Base-by-base conservation (phyloP, 805 yeast species). In the Vanderwaltozyma yarrowii region DNA sequence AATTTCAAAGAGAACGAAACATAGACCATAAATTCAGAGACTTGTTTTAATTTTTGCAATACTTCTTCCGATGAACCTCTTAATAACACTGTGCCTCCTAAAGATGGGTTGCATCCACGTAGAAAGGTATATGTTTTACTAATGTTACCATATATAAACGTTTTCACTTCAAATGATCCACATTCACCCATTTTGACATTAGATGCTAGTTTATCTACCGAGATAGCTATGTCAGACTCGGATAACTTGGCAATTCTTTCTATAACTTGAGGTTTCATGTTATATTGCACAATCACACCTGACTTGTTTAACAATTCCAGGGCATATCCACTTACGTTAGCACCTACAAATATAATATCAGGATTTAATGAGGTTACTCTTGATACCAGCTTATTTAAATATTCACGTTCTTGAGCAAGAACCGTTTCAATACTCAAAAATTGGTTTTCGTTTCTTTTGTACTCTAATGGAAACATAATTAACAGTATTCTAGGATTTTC, bases 401-500 rank as follows among this genome's bases (percentile, higher is more conserved):
- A 89, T 47, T 89, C 96, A 34, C 73, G 66, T 52, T 89, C 96
- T 54, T 92, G 97, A 0, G 89, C 82, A 35, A 85, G 66, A 1
- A 89, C 79, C 1, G 94, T 82, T 41, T 85, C 82, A 39, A 88
- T 64, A 52, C 94, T 82, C 58, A 86, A 76, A 41, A 86, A 80
- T 44, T 78, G 84, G 46, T 81, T 86, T 38, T 80, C 85, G 30
- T 75, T 77, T 43, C 80, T 76, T 41, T 78, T 67, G 47, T 86
- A 92, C 52, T 88, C 97, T 19, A 92, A 63, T 0, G 96, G 96
- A 51, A 92, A 92, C 68, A 87, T 79, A 5, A 92, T 69, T 14
- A 94, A 66, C 41, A 89, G 76, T 29, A 92, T 81, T 38, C 78
- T 72, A 0, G 99, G 97, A 36, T 73, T 69, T 0, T 54, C 50